Base-by-base conservation (phyloP, 805 yeast species). In the Saccharomycopsis synnaedendra region DNA sequence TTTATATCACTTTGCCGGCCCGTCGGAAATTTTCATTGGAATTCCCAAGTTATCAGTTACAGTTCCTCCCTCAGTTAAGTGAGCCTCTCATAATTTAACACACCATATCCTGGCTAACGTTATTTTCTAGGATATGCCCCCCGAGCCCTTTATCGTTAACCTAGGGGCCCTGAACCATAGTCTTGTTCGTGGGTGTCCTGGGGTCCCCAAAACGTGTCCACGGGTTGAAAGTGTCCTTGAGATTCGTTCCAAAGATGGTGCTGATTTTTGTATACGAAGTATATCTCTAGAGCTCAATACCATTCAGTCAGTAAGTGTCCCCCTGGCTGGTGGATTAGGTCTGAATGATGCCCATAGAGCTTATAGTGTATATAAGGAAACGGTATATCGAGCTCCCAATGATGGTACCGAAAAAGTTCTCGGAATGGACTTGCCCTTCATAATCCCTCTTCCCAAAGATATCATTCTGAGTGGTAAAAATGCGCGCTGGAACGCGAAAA, bases 101-200 rank as follows among this genome's bases (percentile, higher is more conserved):
- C 19, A 19, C 19, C 19, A 19, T 19, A 19, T 19, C 19, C 19
- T 19, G 19, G 19, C 19, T 2, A 19, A 1, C 19, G 19, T 19
- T 19, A 19, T 19, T 19, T 19, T 19, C 19, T 19, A 19, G 19
- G 19, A 19, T 19, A 47, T 47, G 50, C 50, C 50, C 10, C 36
- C 44, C n/a, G 60, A 57, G 39, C 56, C 56, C 4, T 54, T 62
- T 40, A 46, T 58, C 3, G 63, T 52, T 8, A 58, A 51, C 43
- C 56, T 80, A 43, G 74, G 72, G 46, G 75, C 82, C 3, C 69
- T 78, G 37, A 74, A 72, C 42, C 65, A 68, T 32, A 67, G 76
- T n/a, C 63, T 76, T 0, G 76, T 80, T 1, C 64, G 71, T 44
- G 87, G 87, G 3, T 77, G 83, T 60, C 85, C 86, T 0, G 87